Evolutionary conservation across 352 stramenopile species (phyloP).

Genomic region (Poterioochromonas sp.): DNA sequence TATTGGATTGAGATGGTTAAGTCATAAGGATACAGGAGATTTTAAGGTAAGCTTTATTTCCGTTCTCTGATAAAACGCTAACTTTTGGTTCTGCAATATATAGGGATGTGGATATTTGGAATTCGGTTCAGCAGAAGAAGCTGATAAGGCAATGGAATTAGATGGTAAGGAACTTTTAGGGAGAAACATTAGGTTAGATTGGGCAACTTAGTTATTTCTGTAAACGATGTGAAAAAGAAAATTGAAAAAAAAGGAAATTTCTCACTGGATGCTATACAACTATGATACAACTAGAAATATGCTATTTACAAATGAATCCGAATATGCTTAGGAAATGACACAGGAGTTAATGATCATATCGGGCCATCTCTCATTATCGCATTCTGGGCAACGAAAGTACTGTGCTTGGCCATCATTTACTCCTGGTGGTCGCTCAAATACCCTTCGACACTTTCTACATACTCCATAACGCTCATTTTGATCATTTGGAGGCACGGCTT

Average conservation of each 20-base stretch:
- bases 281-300: no score
- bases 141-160: slow-evolving; percentile 55
- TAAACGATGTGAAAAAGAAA: no score
- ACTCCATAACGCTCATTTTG: neutral
- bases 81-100: neutral
- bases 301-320: no score
- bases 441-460: neutral
- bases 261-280: no score
- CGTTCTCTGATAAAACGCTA: neutral
- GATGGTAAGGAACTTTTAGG: slow-evolving; percentile 65
- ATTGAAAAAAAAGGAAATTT: no score
- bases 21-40: slow-evolving; percentile 60
- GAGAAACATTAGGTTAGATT: slow-evolving; percentile 37
- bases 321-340: no score
- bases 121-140: slow-evolving; percentile 61
- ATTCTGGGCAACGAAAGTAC: neutral
- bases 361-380: neutral
- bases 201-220: no score
- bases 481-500: neutral
- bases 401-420: neutral
- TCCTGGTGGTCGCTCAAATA: neutral
- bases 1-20: slow-evolving; percentile 60
- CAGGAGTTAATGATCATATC: neutral
- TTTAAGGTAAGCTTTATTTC: slow-evolving; percentile 48
- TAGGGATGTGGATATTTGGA: slow-evolving; percentile 55